A percentile compares a stretch with the other conserved stretches of the same genome.
phyloP scores from a whole-genome alignment of 805 yeast species.

The Candida multigemmis region DNA sequence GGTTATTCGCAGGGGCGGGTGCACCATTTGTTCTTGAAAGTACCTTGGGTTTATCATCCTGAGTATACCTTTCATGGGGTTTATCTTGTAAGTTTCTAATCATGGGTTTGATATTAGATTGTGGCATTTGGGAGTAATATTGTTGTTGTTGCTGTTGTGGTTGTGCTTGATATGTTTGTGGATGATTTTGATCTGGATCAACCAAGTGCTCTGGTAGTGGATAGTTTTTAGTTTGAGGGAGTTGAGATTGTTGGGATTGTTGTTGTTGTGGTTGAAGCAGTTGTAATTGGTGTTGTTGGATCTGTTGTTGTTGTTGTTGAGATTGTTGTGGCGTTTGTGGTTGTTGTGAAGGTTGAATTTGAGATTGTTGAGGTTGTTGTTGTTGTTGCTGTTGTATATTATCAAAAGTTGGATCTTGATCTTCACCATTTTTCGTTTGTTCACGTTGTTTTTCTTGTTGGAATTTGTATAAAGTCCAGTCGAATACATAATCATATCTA shows the following conservation, averaged over 20 bases:
- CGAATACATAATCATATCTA: conserved; percentile 89
- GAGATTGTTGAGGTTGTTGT: conserved; percentile 5
- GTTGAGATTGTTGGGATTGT: conserved; percentile 12
- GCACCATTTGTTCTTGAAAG: too few species aligned
- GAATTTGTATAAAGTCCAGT: conserved; percentile 88
- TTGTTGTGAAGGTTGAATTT: conserved; percentile 8
- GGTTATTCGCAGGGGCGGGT: too few species aligned
- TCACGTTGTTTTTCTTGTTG: conserved; percentile 49
- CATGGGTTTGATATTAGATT: too few species aligned
- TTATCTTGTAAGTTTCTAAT: too few species aligned
- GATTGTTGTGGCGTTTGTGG: conserved; percentile 8
- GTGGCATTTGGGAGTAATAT: too few species aligned
- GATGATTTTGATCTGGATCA: conserved; percentile 4
- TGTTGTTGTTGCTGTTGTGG: conserved; percentile 13
- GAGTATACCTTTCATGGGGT: too few species aligned
- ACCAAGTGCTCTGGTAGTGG: conserved; percentile 6
- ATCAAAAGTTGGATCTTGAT: too few species aligned
- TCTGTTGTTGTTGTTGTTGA: conserved; percentile 9
- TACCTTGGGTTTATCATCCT: too few species aligned
- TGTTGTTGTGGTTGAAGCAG: conserved; percentile 8
- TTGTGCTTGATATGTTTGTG: conserved; percentile 9
- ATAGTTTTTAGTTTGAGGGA: conserved; percentile 4
- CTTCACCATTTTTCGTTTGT: conserved; percentile 25
- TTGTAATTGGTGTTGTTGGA: conserved; percentile 7
- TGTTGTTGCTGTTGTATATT: conserved; percentile 11